Evolutionary conservation across 2,329 filamentous ascomycete genomes (phyloP).

Genomic region (Xylariaceae sp.): DNA sequence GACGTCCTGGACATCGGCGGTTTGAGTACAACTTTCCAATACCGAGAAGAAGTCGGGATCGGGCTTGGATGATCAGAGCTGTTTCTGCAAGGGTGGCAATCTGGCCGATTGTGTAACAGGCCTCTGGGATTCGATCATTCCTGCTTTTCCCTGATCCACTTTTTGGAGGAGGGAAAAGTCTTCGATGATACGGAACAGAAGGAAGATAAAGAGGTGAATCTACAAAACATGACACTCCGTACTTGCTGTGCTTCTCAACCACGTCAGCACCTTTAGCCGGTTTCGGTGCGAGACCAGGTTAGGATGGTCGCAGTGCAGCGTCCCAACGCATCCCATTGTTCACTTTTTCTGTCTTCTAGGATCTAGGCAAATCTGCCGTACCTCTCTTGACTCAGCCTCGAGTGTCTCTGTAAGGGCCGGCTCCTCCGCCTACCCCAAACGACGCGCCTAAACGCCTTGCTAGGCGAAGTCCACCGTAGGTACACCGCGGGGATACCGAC

Average conservation of each 20-base stretch:
- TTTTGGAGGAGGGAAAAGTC: neutral
- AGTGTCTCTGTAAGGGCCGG: slow-evolving; percentile 5
- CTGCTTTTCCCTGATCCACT: slow-evolving; percentile 9
- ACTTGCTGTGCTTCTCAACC: slow-evolving; percentile 5
- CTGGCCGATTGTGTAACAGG: neutral
- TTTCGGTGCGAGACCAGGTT: slow-evolving; percentile 18
- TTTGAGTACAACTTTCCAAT: slow-evolving; percentile 5
- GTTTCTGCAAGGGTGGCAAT: slow-evolving; percentile 1
- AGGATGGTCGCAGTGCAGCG: slow-evolving; percentile 19
- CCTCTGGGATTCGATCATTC: neutral
- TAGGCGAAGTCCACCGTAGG: slow-evolving; percentile 2
- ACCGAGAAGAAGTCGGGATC: slow-evolving; percentile 10
- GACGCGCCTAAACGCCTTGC: slow-evolving; percentile 2
- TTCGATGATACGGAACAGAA: neutral
- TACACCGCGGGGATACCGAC: slow-evolving; percentile 7
- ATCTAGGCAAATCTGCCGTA: slow-evolving; percentile 5
- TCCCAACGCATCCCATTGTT: slow-evolving; percentile 15
- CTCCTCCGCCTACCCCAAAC: slow-evolving; percentile 9
- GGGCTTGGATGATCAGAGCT: neutral
- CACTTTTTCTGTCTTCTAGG: slow-evolving; percentile 3
- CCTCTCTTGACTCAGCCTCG: slow-evolving; percentile 4
- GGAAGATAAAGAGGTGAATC: neutral
- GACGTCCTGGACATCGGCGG: slow-evolving; percentile 8
- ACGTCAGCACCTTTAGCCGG: slow-evolving; percentile 20
- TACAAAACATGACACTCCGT: slow-evolving; percentile 1